Conservation (phyloP, 2,329 filamentous ascomycete genomes). For the Colletotrichum spinosum region DNA sequence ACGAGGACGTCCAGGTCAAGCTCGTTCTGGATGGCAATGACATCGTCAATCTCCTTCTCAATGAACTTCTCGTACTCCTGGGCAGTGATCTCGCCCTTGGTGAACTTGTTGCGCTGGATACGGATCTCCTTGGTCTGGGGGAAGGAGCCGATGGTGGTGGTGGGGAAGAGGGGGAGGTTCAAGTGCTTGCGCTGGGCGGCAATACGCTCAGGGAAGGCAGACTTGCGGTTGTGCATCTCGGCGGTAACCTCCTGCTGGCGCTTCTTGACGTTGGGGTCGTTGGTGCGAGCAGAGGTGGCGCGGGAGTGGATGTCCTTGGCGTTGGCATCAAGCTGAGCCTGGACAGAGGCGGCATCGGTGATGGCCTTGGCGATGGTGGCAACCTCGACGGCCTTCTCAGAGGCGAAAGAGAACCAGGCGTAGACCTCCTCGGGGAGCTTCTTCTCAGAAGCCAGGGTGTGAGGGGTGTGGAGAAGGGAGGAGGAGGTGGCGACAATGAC, state of each 20-base stretch:
- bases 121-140: conserved; percentile 99
- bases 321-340: conserved; percentile 93
- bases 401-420: conserved; percentile 98
- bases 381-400: conserved; percentile 93
- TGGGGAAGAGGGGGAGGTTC: conserved; percentile 96
- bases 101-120: conserved; percentile 96
- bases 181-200: conserved; percentile 91
- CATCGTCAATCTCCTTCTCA: conserved; percentile 96
- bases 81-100: conserved; percentile 95
- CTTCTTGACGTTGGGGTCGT: conserved; percentile 97
- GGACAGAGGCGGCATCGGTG: conserved; percentile 88
- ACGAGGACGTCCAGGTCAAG: conserved; percentile 97
- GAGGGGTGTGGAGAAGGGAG: conserved; percentile 97
- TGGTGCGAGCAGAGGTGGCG: conserved; percentile 92
- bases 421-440: conserved; percentile 78
- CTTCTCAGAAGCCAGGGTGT: conserved; percentile 99
- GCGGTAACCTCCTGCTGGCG: conserved; percentile 88
- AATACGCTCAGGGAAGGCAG: conserved; percentile 86
- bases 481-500: conserved; percentile 97
- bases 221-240: conserved; percentile 92
- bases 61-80: conserved; percentile 99
- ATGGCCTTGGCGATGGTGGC: conserved; percentile 96
- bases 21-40: conserved; percentile 97
- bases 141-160: conserved; percentile 99
- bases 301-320: conserved; percentile 93